A percentile compares a stretch with the other conserved stretches of the same genome.
phyloP scores from a whole-genome alignment of 371 early-diverging fungal genomes.

The Catenaria anguillulae region DNA sequence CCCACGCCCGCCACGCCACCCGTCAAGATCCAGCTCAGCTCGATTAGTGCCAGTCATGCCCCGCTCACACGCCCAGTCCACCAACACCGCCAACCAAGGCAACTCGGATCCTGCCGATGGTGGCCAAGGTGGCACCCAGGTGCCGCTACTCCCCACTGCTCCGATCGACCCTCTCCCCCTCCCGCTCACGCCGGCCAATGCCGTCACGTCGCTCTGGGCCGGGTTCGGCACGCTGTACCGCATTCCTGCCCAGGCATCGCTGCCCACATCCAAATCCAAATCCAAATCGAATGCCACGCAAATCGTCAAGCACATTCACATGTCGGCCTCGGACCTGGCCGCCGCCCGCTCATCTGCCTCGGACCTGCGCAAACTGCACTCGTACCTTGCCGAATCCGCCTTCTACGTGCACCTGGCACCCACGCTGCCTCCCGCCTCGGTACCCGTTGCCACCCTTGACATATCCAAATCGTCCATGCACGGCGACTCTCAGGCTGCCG shows the following conservation, averaged over 20 bases:
- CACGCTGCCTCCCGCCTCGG: neutral
- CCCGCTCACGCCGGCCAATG: no score
- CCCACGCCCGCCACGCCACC: no score
- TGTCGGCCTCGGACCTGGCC: neutral
- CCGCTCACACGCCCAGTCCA: no score
- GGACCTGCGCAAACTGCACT: neutral
- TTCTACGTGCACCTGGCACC: neutral
- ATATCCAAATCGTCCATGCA: neutral
- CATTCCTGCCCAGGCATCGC: neutral
- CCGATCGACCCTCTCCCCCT: no score
- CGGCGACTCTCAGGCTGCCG: neutral
- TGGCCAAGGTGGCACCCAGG: no score
- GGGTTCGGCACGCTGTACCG: conserved; percentile 2
- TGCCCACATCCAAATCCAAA: no score
- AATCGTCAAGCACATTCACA: neutral
- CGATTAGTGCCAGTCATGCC: no score
- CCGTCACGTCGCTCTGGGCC: conserved; percentile 1
- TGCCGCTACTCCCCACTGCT: no score
- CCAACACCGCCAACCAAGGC: no score
- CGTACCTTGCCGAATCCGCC: neutral
- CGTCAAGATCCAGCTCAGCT: no score
- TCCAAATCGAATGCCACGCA: neutral
- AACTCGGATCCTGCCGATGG: no score
- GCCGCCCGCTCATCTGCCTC: neutral
- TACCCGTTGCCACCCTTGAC: neutral